Base-by-base conservation (phyloP, 2,329 filamentous ascomycete species). In the Emergomyces africanus region DNA sequence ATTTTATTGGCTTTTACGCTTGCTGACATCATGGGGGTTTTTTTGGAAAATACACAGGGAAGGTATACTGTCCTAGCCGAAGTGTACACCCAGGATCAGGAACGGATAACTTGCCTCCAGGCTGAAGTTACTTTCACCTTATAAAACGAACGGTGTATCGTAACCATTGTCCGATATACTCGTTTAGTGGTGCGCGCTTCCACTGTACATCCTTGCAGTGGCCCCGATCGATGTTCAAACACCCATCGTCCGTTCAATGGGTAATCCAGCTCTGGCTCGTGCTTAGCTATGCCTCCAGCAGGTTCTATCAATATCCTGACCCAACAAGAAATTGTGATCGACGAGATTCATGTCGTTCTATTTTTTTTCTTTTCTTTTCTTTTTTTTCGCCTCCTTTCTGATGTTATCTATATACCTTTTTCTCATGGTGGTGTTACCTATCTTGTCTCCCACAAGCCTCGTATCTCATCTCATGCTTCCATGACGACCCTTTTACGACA, bases 31-130 rank as follows among this genome's bases (percentile, higher is more conserved):
- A 44, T 25, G 18, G 42, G 18, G 42, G 23, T 2, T 49, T 58
- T 23, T 58, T 20, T 35, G 56, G 49, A 37, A 53, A 53, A 53
- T 23, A 44, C 53, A 48, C 64, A 94, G 90, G 94, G 91, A 71
- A 91, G 84, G 69, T 99, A 96, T 81, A 88, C 82, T 20, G 94
- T 99, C 41, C 76, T 86, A 44, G 94, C 92, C 48, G 89, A 97
- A 70, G 92, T 95, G 54, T 87, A 83, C 74, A 90, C 83, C 65
- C 80, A 78, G 61, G 85, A 95, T 57, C 79, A 82, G 60, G 78
- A 85, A 64, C 85, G 84, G 69, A 87, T 99, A 64, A 95, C 91
- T 61, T 99, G 94, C 76, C 79, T 99, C 69, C 86, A 86, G 59
- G 90, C 90, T 20, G 23, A 54, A 20, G 60, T 65, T 30, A 57